phyloP scores from a whole-genome alignment of 2,329 filamentous ascomycete species.

The Amauroascus verrucosus region DNA sequence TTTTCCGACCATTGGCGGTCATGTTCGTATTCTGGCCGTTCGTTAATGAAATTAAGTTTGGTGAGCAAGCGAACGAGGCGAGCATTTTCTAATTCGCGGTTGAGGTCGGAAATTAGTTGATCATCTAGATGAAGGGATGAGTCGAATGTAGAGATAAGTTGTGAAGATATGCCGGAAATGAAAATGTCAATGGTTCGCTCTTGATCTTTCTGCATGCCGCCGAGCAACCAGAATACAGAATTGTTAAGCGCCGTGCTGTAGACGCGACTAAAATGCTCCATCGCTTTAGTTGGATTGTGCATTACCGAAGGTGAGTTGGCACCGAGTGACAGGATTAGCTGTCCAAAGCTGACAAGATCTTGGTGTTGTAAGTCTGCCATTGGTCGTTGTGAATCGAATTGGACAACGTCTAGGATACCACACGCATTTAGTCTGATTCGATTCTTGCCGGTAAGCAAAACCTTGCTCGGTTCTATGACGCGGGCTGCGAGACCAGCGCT shows the following conservation, averaged over 20 bases:
- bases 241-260: constrained; percentile 73
- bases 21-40: constrained; percentile 73
- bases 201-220: constrained; percentile 49
- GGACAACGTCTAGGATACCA: constrained; percentile 77
- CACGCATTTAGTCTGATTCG: constrained; percentile 81
- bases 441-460: constrained; percentile 82
- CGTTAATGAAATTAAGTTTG: constrained; percentile 81
- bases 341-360: constrained; percentile 75
- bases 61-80: constrained; percentile 67
- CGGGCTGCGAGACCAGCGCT: constrained; percentile 69
- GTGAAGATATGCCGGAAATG: constrained; percentile 64
- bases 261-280: constrained; percentile 65
- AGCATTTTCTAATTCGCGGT: constrained; percentile 79
- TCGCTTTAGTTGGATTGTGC: constrained; percentile 56
- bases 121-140: constrained; percentile 71
- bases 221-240: constrained; percentile 71
- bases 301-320: constrained; percentile 52
- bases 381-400: constrained; percentile 61
- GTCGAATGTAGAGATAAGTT: constrained; percentile 66
- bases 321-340: constrained; percentile 71
- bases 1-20: constrained; percentile 80
- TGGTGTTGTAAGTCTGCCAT: constrained; percentile 73
- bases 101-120: constrained; percentile 59
- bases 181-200: constrained; percentile 69
- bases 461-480: constrained; percentile 76